These are phyloP conservation scores for Firmiana major DNA, from an alignment of 345 rosid genomes.

Conservation along the genomic window DNA sequence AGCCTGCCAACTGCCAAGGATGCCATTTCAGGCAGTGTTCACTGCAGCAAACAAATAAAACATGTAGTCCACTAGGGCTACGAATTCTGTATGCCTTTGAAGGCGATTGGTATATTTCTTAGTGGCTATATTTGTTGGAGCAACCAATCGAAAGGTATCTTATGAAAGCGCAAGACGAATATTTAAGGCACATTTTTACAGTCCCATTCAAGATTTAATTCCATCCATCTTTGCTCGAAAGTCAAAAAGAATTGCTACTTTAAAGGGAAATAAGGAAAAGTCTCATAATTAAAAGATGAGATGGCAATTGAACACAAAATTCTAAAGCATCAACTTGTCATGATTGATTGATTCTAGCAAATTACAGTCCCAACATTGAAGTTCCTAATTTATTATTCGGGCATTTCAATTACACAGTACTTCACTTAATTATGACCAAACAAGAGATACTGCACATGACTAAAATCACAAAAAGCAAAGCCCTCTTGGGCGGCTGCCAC, in stretches of 20 bases:
- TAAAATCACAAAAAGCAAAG: background rate
- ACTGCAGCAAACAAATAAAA: constrained; percentile 10
- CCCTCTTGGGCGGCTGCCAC: background rate
- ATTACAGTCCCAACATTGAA: background rate
- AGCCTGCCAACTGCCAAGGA: constrained; percentile 33
- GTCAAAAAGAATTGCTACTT: background rate
- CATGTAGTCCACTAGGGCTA: background rate
- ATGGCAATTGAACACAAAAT: background rate
- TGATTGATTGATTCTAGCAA: background rate
- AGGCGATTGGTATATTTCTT: background rate
- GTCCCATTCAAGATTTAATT: background rate
- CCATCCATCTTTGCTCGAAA: background rate
- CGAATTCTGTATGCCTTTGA: background rate
- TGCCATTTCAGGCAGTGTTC: constrained; percentile 20
- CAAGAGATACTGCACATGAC: background rate
- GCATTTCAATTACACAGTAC: constrained; percentile 9
- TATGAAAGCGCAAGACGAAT: background rate
- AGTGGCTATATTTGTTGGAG: background rate
- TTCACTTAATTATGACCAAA: background rate
- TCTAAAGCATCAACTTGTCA: background rate
- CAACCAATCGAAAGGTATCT: background rate
- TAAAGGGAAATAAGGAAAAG: background rate
- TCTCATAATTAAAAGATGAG: background rate
- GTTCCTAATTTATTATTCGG: background rate
- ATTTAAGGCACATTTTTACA: background rate